These are phyloP conservation scores for Saccharomycopsis capsularis DNA, from an alignment of 805 yeast species.

Conservation along the genomic window DNA sequence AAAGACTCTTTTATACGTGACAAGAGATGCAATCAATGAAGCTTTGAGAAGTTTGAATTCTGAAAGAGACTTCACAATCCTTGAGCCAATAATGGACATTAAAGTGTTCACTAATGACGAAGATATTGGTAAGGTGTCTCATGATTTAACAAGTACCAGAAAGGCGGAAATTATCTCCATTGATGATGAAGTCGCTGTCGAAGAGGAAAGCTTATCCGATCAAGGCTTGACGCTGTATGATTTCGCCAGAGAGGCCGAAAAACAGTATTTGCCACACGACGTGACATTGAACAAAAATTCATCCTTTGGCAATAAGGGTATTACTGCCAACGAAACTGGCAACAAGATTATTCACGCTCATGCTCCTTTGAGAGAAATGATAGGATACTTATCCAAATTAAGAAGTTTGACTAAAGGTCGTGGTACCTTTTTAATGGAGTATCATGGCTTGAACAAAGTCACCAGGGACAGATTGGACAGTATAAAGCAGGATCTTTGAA, in stretches of 20 bases:
- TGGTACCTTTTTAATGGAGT: slow-evolving; percentile 75
- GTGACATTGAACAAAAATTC: slow-evolving; percentile 39
- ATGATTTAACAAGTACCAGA: slow-evolving; percentile 74
- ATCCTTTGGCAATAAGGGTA: slow-evolving; percentile 24
- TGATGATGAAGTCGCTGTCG: slow-evolving; percentile 45
- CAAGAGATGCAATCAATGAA: slow-evolving; percentile 39
- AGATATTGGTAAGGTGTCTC: slow-evolving; percentile 75
- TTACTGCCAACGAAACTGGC: slow-evolving; percentile 12
- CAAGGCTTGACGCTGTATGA: slow-evolving; percentile 34
- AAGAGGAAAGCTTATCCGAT: slow-evolving; percentile 15
- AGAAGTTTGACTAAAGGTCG: slow-evolving; percentile 87
- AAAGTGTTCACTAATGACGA: slow-evolving; percentile 59
- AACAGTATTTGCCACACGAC: slow-evolving; percentile 71
- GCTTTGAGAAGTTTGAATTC: slow-evolving; percentile 29
- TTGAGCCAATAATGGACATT: slow-evolving; percentile 87
- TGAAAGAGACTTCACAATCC: slow-evolving; percentile 39
- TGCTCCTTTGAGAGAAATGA: slow-evolving; percentile 84
- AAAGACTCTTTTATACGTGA: slow-evolving; percentile 36
- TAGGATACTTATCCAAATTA: slow-evolving; percentile 73
- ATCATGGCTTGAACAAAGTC: slow-evolving; percentile 64
- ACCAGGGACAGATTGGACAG: slow-evolving; percentile 41
- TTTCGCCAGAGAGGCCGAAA: slow-evolving; percentile 51
- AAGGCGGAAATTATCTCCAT: slow-evolving; percentile 68
- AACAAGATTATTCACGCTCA: slow-evolving; percentile 64
- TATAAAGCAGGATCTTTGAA: no score